These are phyloP conservation scores for Claviceps purpurea DNA, from an alignment of 2,329 filamentous ascomycete genomes.

Conservation along the genomic window DNA sequence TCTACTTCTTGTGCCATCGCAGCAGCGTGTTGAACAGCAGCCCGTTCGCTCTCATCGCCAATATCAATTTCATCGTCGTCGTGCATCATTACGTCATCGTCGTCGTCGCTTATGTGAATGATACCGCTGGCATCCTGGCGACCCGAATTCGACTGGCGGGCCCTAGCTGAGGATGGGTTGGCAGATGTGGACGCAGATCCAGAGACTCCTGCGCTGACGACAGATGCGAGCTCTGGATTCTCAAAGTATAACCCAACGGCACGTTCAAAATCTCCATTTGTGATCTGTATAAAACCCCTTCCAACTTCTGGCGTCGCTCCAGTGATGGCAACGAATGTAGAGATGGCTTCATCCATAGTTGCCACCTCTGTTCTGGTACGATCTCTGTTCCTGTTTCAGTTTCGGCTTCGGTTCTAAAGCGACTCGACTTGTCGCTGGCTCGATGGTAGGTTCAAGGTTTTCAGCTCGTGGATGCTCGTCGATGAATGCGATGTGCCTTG, in stretches of 20 bases:
- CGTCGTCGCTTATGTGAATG: slow-evolving; percentile 67
- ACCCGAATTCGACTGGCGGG: slow-evolving; percentile 14
- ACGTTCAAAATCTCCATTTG: slow-evolving; percentile 71
- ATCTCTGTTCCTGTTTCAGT: neutral
- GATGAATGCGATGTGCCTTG: neutral
- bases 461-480: neutral
- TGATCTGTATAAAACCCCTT: slow-evolving; percentile 68
- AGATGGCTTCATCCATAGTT: slow-evolving; percentile 58
- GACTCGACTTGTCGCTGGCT: neutral
- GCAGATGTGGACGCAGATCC: slow-evolving; percentile 7
- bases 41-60: slow-evolving; percentile 24
- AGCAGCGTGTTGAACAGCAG: slow-evolving; percentile 25
- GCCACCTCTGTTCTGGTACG: neutral
- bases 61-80: slow-evolving; percentile 20
- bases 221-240: slow-evolving; percentile 55
- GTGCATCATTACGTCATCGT: slow-evolving; percentile 35
- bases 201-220: slow-evolving; percentile 20
- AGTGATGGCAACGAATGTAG: slow-evolving; percentile 72
- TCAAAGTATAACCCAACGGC: slow-evolving; percentile 87
- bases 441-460: neutral
- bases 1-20: slow-evolving; percentile 57
- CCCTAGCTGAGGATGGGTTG: slow-evolving; percentile 17
- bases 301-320: slow-evolving; percentile 61
- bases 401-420: neutral
- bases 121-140: slow-evolving; percentile 24